phyloP scores from a whole-genome alignment of 2,329 filamentous ascomycete genomes.

The Westerdykella aurantiaca region DNA sequence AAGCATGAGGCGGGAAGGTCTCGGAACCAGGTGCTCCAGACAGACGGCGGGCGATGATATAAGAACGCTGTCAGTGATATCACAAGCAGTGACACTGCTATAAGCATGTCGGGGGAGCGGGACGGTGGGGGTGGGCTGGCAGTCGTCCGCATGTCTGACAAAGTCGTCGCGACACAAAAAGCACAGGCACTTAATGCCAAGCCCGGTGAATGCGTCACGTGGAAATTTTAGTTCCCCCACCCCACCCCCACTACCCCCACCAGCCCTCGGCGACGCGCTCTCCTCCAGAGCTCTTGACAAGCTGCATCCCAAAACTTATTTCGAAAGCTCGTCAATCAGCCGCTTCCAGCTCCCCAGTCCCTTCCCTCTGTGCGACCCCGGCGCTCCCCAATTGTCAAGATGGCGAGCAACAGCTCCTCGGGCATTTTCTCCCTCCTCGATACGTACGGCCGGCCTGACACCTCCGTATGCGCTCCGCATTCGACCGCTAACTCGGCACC shows the following conservation, averaged over 20 bases:
- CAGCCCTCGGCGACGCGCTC: no score
- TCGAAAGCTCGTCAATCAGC: no score
- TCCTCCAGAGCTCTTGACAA: no score
- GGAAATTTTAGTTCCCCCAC: no score
- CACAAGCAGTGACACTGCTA: slow-evolving; percentile 34
- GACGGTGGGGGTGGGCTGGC: slow-evolving; percentile 6
- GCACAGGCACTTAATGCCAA: no score
- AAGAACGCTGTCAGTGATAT: slow-evolving; percentile 34
- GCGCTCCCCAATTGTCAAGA: slow-evolving; percentile 3
- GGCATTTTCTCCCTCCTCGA: slow-evolving; percentile 44
- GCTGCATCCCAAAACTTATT: no score
- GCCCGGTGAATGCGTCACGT: no score
- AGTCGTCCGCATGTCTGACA: no score
- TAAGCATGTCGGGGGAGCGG: slow-evolving; percentile 30
- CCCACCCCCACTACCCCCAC: no score
- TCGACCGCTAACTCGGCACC: slow-evolving; percentile 5
- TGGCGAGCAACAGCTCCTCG: slow-evolving; percentile 17
- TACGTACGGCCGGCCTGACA: slow-evolving; percentile 24
- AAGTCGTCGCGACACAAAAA: no score
- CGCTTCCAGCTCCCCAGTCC: no score
- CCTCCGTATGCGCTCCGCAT: background rate
- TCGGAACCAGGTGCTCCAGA: slow-evolving; percentile 24
- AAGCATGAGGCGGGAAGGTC: background rate
- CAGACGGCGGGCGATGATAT: slow-evolving; percentile 32
- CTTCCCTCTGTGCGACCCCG: no score